phyloP scores from a whole-genome alignment of 148 eudicot species.

The Vaccinium corymbosum region DNA sequence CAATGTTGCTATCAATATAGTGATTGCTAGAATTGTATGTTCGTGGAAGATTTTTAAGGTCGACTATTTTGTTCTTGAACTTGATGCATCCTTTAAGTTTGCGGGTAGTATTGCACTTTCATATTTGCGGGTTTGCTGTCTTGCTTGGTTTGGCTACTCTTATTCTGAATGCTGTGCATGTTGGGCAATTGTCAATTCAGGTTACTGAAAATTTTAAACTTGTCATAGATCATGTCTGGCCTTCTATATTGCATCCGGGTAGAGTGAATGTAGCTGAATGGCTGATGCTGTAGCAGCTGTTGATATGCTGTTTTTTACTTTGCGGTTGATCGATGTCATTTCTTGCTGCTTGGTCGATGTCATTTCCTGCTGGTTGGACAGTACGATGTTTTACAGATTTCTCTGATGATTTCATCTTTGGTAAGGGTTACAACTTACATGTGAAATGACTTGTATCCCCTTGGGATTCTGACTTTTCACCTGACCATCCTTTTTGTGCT shows the following conservation, averaged over 20 bases:
- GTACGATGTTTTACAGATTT: slow-evolving; percentile 12
- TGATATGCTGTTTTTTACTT: slow-evolving; percentile 37
- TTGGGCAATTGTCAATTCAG: slow-evolving; percentile 5
- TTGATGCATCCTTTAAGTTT: slow-evolving; percentile 13
- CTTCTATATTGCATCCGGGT: slow-evolving; percentile 21
- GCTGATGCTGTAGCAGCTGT: slow-evolving; percentile 35
- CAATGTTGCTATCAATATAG: slow-evolving; percentile 14
- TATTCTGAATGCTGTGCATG: slow-evolving; percentile 6
- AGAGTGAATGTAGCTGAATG: slow-evolving; percentile 28
- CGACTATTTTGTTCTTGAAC: slow-evolving; percentile 19
- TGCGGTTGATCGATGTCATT: slow-evolving; percentile 29
- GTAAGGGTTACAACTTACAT: slow-evolving; percentile 31
- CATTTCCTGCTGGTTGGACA: not conserved
- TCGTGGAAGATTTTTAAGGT: slow-evolving; percentile 20
- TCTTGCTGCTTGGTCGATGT: slow-evolving; percentile 29
- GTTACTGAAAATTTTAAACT: slow-evolving; percentile 14
- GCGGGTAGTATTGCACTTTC: slow-evolving; percentile 19
- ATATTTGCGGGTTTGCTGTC: not conserved
- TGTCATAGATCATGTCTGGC: slow-evolving; percentile 36
- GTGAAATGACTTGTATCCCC: slow-evolving; percentile 8
- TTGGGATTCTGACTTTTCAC: slow-evolving; percentile 21
- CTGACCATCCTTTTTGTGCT: slow-evolving; percentile 17
- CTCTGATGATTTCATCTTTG: slow-evolving; percentile 21
- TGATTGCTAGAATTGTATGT: slow-evolving; percentile 22
- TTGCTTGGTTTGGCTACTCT: slow-evolving; percentile 5